Percentiles rank a stretch among this genome's conserved stretches.
Evolutionary conservation across 1,284 basidiomycete species (phyloP).

Genomic region (Cutaneotrichosporon curvatum): DNA sequence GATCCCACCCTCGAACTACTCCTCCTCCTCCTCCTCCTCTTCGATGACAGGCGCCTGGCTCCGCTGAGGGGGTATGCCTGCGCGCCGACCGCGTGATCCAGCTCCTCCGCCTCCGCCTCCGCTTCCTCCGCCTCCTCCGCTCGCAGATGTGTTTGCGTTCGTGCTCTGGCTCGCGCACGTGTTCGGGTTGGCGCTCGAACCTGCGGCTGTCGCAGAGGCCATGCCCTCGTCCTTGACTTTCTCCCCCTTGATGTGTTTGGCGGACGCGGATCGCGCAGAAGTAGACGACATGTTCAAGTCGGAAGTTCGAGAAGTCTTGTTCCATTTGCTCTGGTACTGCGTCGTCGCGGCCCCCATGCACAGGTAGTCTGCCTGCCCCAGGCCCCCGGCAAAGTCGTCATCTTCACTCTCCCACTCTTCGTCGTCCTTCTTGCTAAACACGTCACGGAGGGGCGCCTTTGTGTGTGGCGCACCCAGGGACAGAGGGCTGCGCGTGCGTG

Average conservation of each 20-base stretch:
- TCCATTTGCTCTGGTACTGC: slow-evolving; percentile 5
- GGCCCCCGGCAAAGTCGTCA: slow-evolving; percentile 39
- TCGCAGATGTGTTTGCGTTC: neutral
- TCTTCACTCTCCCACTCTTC: slow-evolving; percentile 42
- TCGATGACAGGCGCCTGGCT: slow-evolving; percentile 18
- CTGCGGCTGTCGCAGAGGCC: neutral
- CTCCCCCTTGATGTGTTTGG: neutral
- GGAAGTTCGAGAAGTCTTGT: neutral
- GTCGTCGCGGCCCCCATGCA: neutral
- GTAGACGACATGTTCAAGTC: neutral
- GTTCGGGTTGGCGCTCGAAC: neutral
- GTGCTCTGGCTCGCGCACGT: neutral
- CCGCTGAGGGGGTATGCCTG: neutral
- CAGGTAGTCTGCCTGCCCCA: slow-evolving; percentile 34
- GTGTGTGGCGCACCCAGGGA: slow-evolving; percentile 3
- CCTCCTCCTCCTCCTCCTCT: slow-evolving; percentile 30
- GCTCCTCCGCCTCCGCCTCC: slow-evolving; percentile 1
- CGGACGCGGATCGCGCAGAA: neutral
- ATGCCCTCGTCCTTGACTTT: neutral
- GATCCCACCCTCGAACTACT: slow-evolving; percentile 4
- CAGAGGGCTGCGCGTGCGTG: neutral
- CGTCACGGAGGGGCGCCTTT: slow-evolving; percentile 44
- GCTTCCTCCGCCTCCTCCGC: slow-evolving; percentile 1
- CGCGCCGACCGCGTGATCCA: neutral
- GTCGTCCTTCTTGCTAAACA: slow-evolving; percentile 45